These are phyloP conservation scores for Lactarius vividus DNA, from an alignment of 768 basidiomycete genomes.

Conservation along the genomic window DNA sequence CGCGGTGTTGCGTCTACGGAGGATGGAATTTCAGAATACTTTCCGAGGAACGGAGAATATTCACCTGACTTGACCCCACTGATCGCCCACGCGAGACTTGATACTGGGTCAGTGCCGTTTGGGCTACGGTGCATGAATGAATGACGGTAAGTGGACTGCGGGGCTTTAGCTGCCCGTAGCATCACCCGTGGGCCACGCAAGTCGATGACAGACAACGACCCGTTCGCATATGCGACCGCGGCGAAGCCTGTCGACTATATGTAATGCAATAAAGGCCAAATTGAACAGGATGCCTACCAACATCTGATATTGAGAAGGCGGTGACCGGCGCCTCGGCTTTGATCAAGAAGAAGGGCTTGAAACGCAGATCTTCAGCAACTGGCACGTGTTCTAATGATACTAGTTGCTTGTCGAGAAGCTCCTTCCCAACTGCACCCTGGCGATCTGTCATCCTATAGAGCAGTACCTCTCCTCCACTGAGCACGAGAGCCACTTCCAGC, in stretches of 20 bases:
- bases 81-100: conserved; percentile 66
- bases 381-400: conserved; percentile 51
- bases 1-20: conserved; percentile 42
- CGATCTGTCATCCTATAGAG: conserved; percentile 43
- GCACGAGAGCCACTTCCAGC: conserved; percentile 53
- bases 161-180: conserved; percentile 45
- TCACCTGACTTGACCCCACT: conserved; percentile 53
- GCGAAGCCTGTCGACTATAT: conserved; percentile 57
- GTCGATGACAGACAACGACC: conserved; percentile 62
- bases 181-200: conserved; percentile 72
- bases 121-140: conserved; percentile 37
- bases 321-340: conserved; percentile 47
- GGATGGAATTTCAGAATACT: conserved; percentile 4
- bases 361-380: conserved; percentile 41
- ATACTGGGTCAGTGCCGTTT: conserved; percentile 44
- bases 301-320: conserved; percentile 64
- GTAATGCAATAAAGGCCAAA: conserved; percentile 6
- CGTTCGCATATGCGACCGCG: conserved; percentile 64
- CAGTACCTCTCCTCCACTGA: conserved; percentile 56
- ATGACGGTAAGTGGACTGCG: conserved; percentile 40
- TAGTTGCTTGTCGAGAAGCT: conserved; percentile 47
- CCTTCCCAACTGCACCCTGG: conserved; percentile 26
- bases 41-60: conserved; percentile 4
- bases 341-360: conserved; percentile 62
- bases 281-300: conserved; percentile 48